Evolutionary conservation across 139 green algal genomes (phyloP).

Genomic region (Chlorella sp.): DNA sequence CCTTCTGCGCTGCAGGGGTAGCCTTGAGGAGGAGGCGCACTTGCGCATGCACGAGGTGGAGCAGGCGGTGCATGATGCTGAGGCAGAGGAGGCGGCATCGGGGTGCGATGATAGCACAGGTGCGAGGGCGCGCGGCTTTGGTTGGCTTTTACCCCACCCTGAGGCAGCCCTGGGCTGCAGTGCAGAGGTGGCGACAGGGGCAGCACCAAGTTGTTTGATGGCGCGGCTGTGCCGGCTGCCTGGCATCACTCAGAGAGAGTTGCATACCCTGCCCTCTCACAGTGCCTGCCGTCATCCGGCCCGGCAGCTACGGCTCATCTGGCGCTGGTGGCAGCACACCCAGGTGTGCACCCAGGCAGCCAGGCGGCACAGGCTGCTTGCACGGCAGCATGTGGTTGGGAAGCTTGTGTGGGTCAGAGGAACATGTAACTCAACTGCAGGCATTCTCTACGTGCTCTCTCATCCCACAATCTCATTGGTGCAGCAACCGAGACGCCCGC

Average conservation of each 20-base stretch:
- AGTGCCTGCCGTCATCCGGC: constrained; percentile 44
- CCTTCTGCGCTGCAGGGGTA: not conserved
- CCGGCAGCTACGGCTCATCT: constrained; percentile 14
- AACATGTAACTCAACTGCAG: not conserved
- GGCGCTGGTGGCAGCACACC: not conserved
- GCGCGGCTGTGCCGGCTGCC: not conserved
- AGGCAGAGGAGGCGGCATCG: constrained; percentile 41
- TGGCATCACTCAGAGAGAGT: no score
- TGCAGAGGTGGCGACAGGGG: not conserved
- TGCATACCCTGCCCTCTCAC: not conserved
- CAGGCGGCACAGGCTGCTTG: not conserved
- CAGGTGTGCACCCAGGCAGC: not conserved
- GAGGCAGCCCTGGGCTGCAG: not conserved
- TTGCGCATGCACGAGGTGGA: constrained; percentile 41
- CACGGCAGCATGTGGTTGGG: no score
- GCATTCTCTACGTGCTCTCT: not conserved
- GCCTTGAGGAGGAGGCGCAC: constrained; percentile 22
- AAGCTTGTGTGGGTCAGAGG: not conserved
- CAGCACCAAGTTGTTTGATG: not conserved
- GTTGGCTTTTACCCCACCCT: no score
- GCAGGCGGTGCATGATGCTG: constrained; percentile 43
- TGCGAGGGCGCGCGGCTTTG: not conserved
- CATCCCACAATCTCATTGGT: not conserved
- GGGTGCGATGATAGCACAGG: constrained; percentile 23
- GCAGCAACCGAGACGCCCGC: constrained; percentile 7